Evolutionary conservation across 2,329 filamentous ascomycete genomes (phyloP).

Genomic region (Pochonia chlamydosporia): DNA sequence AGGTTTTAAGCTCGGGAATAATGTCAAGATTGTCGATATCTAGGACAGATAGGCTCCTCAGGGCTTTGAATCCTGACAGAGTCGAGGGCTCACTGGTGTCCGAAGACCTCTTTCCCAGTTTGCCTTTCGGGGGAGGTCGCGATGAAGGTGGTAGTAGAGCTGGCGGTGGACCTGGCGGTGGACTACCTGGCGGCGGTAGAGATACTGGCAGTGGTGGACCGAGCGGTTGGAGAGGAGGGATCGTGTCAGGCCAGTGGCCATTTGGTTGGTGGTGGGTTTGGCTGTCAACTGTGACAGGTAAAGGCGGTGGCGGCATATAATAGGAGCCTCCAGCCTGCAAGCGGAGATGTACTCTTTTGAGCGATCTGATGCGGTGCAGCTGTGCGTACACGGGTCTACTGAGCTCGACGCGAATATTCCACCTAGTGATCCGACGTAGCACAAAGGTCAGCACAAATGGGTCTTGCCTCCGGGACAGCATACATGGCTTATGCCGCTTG

Average conservation of each 20-base stretch:
- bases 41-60: slow-evolving; percentile 48
- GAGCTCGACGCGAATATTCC: slow-evolving; percentile 60
- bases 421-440: slow-evolving; percentile 30
- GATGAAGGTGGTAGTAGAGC: slow-evolving; percentile 26
- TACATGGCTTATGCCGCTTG: too few species aligned
- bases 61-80: slow-evolving; percentile 49
- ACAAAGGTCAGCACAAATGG: slow-evolving; percentile 5
- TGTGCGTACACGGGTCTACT: slow-evolving; percentile 51
- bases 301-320: slow-evolving; percentile 43
- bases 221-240: slow-evolving; percentile 16
- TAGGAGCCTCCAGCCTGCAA: slow-evolving; percentile 53
- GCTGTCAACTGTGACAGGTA: slow-evolving; percentile 28
- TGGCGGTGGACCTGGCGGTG: slow-evolving; percentile 18
- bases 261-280: slow-evolving; percentile 28
- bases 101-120: slow-evolving; percentile 23
- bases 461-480: too few species aligned
- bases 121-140: slow-evolving; percentile 30
- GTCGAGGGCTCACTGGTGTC: slow-evolving; percentile 40
- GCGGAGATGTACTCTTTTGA: slow-evolving; percentile 51
- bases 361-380: slow-evolving; percentile 46
- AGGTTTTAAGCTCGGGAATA: slow-evolving; percentile 48
- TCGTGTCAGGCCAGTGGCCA: slow-evolving; percentile 20
- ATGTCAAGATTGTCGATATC: slow-evolving; percentile 56
- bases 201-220: slow-evolving; percentile 12
- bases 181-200: slow-evolving; percentile 11